Conservation (phyloP, 371 early-diverging fungal species). For the Circinella minor region DNA sequence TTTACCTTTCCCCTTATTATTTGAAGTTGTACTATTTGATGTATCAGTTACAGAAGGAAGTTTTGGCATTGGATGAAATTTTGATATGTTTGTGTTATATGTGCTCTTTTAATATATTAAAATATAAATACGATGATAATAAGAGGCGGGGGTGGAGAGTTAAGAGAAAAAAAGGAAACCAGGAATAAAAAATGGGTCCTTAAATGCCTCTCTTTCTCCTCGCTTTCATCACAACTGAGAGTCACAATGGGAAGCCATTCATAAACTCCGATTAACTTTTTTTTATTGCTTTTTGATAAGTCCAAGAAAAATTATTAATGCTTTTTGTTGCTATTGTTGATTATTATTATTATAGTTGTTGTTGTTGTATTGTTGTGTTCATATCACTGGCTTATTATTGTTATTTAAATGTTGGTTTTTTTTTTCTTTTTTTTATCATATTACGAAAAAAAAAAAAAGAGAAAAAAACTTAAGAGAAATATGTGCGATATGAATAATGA, state of each 20-base stretch:
- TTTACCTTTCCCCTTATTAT: conserved; percentile 8
- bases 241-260: not conserved
- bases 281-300: not conserved
- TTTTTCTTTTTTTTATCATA: too few species aligned
- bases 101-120: not conserved
- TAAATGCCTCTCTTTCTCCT: not conserved
- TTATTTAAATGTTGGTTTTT: too few species aligned
- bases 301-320: not conserved
- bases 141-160: not conserved
- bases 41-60: conserved; percentile 4
- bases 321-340: too few species aligned
- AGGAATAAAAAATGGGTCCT: not conserved
- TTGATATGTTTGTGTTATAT: not conserved
- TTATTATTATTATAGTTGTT: too few species aligned
- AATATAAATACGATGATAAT: not conserved
- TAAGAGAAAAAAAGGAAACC: conserved; percentile 10
- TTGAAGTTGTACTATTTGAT: not conserved
- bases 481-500: too few species aligned
- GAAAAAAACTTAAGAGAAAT: too few species aligned
- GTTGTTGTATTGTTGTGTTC: not conserved
- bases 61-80: conserved; percentile 12
- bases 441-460: too few species aligned
- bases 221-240: not conserved
- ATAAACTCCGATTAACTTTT: not conserved
- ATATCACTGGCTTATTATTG: not conserved